Base-by-base conservation (phyloP, 108 stramenopile species). In the Cyclotella atomus region DNA sequence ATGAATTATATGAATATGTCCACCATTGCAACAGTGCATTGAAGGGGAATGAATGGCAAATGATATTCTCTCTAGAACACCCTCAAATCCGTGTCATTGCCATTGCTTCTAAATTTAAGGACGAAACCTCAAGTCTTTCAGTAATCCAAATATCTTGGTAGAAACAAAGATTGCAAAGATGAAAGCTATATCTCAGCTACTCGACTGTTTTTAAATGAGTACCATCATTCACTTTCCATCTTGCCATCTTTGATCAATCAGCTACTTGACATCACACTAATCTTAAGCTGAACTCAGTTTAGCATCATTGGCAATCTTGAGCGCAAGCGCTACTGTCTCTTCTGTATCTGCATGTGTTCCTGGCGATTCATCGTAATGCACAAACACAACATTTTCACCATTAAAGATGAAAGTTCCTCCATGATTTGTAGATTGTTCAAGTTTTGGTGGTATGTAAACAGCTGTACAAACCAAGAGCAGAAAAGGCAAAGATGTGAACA, bases 331-430 rank as follows among this genome's bases (percentile, higher is more conserved):
- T 6, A 86, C 71, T 9, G 86, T 72, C 47, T 83, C 56, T 25
- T 81, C 46, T 19, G 85, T 63, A 21, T 76, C 64, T 12, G 71
- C 80, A 63, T 92, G 91, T 2, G 91, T 85, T 12, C 78, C 91
- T 16, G 88, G 86, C 2, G 85, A 76, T 75, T 87, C 89, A 45
- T 92, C 91, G 57, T 92, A 92, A 75, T 92, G 88, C 1, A 89
- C 91, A 67, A 85, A 89, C 10, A 89, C 41, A 15, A 89, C 87
- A 32, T 68, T 45, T 1, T 81, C 73, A 6, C 83, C 76, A n/a
- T 83, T 69, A 52, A 92, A 89, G 20, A 92, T 64, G 53, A 92
- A 92, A 10, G 88, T 84, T 45, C 89, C 91, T 14, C 91, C 91
- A 29, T 92, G 78, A 60, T 80, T 75, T 36, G 80, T 81, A 2